These are phyloP conservation scores for Aspergillus floridensis DNA, from an alignment of 2,329 filamentous ascomycete species.

Conservation along the genomic window DNA sequence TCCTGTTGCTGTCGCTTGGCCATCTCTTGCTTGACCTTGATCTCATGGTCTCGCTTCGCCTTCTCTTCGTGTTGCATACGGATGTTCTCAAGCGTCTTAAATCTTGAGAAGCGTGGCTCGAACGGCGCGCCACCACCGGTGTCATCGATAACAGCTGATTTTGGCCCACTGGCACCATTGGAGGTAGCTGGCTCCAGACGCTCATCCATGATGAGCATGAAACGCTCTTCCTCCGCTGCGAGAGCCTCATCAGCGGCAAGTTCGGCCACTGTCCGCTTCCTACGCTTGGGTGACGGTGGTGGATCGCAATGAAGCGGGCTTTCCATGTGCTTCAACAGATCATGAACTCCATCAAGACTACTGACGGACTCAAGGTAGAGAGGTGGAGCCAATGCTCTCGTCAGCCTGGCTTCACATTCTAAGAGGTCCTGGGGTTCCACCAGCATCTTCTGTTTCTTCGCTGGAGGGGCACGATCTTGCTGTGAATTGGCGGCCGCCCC, in stretches of 20 bases:
- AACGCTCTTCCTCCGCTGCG: slow-evolving; percentile 83
- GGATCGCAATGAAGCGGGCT: slow-evolving; percentile 75
- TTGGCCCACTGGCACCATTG: slow-evolving; percentile 56
- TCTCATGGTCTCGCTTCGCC: slow-evolving; percentile 48
- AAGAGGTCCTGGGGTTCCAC: slow-evolving; percentile 71
- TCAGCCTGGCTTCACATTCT: slow-evolving; percentile 71
- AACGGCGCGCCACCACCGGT: slow-evolving; percentile 71
- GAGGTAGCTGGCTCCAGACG: slow-evolving; percentile 63
- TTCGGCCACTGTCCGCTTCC: slow-evolving; percentile 92
- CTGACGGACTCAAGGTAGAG: slow-evolving; percentile 75
- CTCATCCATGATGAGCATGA: slow-evolving; percentile 91
- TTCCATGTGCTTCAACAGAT: slow-evolving; percentile 66
- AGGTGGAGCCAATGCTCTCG: slow-evolving; percentile 69
- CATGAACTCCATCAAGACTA: slow-evolving; percentile 65
- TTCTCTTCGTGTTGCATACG: slow-evolving; percentile 73
- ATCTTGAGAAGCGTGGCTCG: slow-evolving; percentile 82
- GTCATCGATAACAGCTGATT: slow-evolving; percentile 69
- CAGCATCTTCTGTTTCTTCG: slow-evolving; percentile 73
- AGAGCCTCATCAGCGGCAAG: slow-evolving; percentile 92
- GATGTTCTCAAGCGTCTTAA: slow-evolving; percentile 87
- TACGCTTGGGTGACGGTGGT: slow-evolving; percentile 78
- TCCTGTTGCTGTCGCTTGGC: slow-evolving; percentile 49
- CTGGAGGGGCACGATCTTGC: slow-evolving; percentile 50
- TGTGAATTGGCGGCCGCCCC: slow-evolving; percentile 64
- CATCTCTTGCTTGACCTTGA: slow-evolving; percentile 50